phyloP scores from a whole-genome alignment of 2,329 filamentous ascomycete species.

The Cadophora gregata region DNA sequence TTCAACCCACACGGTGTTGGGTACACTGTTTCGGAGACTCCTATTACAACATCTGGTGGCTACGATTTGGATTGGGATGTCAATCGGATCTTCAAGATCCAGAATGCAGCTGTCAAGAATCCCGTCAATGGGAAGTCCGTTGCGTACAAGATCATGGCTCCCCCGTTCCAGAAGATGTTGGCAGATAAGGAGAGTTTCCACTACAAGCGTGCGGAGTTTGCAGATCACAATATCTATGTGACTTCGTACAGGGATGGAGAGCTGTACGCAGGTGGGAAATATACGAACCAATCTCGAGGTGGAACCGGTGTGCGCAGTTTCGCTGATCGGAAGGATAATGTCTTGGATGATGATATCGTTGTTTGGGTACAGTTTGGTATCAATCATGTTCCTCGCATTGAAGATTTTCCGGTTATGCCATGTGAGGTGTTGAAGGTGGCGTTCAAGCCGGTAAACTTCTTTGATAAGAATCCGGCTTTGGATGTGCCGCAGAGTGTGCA shows the following conservation, averaged over 20 bases:
- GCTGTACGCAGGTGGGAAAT: constrained; percentile 59
- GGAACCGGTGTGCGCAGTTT: constrained; percentile 60
- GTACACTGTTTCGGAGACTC: constrained; percentile 56
- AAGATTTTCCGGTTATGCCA: constrained; percentile 74
- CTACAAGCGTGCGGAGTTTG: constrained; percentile 58
- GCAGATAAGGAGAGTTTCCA: constrained; percentile 55
- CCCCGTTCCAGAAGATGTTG: constrained; percentile 63
- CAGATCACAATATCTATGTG: constrained; percentile 60
- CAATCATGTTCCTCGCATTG: constrained; percentile 67
- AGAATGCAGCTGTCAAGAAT: constrained; percentile 58
- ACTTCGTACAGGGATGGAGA: constrained; percentile 60
- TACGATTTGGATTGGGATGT: constrained; percentile 54
- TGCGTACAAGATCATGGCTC: constrained; percentile 60
- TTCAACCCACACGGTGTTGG: constrained; percentile 59
- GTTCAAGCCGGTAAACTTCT: constrained; percentile 59
- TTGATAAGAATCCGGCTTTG: constrained; percentile 56
- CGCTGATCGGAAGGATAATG: constrained; percentile 55
- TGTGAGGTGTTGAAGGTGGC: constrained; percentile 59
- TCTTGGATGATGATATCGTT: constrained; percentile 59
- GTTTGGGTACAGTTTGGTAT: constrained; percentile 65
- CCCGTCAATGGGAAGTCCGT: constrained; percentile 59
- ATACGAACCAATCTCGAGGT: constrained; percentile 61
- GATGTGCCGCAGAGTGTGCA: constrained; percentile 56
- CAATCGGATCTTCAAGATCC: constrained; percentile 63
- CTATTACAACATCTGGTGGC: constrained; percentile 53